Base-by-base conservation (phyloP, 2,329 filamentous ascomycete genomes). In the Xylaria arbuscula region DNA sequence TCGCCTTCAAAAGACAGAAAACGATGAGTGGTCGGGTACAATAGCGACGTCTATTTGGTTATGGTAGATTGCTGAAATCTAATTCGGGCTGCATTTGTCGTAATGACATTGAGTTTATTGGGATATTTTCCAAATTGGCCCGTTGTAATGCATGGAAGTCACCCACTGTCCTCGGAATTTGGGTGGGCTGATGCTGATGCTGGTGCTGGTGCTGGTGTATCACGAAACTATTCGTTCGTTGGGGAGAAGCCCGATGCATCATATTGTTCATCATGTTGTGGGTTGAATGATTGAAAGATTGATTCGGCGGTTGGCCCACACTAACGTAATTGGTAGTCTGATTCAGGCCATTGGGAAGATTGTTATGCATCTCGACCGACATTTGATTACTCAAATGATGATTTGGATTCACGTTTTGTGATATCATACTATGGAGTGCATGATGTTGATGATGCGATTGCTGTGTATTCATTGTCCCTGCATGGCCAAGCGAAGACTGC, bases 81-180 rank as follows among this genome's bases (percentile, higher is more conserved):
- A 83, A 74, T 8, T 83, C 81, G 1, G 77, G 66, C 5, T 78
- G 78, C 66, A 83, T 76, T 15, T 77, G 75, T 51, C 76, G 78
- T 62, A 83, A 76, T 6, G 77, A 77, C 10, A 83, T 67, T 0
- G 78, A 64, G 47, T 73, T 76, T 72, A 82, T 78, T 1, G 77
- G 56, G 13, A 76, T 78, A 28, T 78, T 78, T 50, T 85, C 83
- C 0, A 82, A 78, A 61, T 81, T 82, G 11, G 80, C 79, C 47
- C 84, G 78, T 65, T 86, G 85, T 2, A 87, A 72, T 1, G 82
- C 81, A 32, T 87, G 85, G 59, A 86, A 87, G 58, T 86, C 84
- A 2, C 81, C 82, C 0, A 85, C 81, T 1, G 83, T 83, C 55
- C 81, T 79, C 1, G 79, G 78, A 65, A 84, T 77, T 24, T 78